Percentiles rank a stretch among this genome's conserved stretches.
These are phyloP conservation scores for Suillus decipiens DNA, from an alignment of 768 basidiomycete genomes.

Conservation along the genomic window DNA sequence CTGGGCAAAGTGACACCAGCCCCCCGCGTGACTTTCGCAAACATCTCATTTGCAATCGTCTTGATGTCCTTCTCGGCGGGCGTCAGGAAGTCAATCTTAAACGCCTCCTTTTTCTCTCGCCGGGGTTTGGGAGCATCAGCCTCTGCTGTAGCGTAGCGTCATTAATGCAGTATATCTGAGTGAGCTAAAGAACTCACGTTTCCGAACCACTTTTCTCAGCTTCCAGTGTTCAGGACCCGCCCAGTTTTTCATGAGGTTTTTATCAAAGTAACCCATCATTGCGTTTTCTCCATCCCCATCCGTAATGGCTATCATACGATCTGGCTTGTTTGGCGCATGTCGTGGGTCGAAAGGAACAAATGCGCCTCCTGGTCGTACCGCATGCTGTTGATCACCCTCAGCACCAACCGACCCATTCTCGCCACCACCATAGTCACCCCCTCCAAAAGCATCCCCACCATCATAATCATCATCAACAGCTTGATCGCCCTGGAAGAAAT, in stretches of 20 bases:
- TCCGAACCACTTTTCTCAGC: constrained; percentile 75
- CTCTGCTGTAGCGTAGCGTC: constrained; percentile 45
- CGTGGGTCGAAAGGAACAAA: constrained; percentile 87
- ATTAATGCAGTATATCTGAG: constrained; percentile 6
- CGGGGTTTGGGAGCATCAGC: constrained; percentile 48
- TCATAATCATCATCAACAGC: constrained; percentile 50
- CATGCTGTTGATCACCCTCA: constrained; percentile 42
- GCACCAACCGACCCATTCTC: constrained; percentile 47
- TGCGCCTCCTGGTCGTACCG: constrained; percentile 39
- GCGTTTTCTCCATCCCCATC: constrained; percentile 57
- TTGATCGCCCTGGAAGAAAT: constrained; percentile 70
- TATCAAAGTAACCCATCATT: constrained; percentile 89
- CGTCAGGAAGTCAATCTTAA: constrained; percentile 78
- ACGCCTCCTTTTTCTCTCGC: constrained; percentile 78
- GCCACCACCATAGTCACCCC: constrained; percentile 43
- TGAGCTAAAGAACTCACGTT: constrained; percentile 50
- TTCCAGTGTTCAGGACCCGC: constrained; percentile 99
- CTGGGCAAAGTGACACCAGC: constrained; percentile 69
- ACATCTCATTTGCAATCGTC: constrained; percentile 67
- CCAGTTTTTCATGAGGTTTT: constrained; percentile 89
- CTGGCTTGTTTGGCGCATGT: constrained; percentile 70
- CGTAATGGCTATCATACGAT: constrained; percentile 86
- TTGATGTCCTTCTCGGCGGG: constrained; percentile 62
- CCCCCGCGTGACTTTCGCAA: constrained; percentile 74
- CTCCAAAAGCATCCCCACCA: constrained; percentile 41